These are phyloP conservation scores for Tilletia walkeri DNA, from an alignment of 1,284 basidiomycete genomes.

Conservation along the genomic window DNA sequence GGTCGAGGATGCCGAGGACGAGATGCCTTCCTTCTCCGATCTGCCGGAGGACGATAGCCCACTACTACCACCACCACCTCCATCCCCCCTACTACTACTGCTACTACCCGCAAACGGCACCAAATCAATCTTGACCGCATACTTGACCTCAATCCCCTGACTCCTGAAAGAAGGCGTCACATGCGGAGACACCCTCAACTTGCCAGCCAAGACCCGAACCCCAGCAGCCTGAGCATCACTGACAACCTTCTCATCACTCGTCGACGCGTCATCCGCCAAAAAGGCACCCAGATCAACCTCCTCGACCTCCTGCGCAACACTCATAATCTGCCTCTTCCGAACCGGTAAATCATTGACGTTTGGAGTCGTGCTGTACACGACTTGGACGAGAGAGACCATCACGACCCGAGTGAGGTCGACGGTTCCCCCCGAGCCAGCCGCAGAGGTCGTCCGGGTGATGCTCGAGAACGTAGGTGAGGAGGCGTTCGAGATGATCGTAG, in stretches of 20 bases:
- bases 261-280: constrained; percentile 12
- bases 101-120: constrained; percentile 28
- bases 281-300: constrained; percentile 40
- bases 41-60: constrained; percentile 15
- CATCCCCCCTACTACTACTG: not conserved
- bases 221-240: constrained; percentile 31
- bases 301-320: constrained; percentile 42
- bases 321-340: constrained; percentile 37
- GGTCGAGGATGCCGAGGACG: constrained; percentile 23
- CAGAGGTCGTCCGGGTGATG: constrained; percentile 31
- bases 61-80: constrained; percentile 21
- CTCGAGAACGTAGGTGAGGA: not conserved
- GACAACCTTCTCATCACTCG: constrained; percentile 20
- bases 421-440: constrained; percentile 24
- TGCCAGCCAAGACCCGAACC: constrained; percentile 40
- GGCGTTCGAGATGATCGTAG: constrained; percentile 18
- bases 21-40: constrained; percentile 30
- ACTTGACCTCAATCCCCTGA: constrained; percentile 50
- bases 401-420: constrained; percentile 41
- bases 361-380: constrained; percentile 41
- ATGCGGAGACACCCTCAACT: constrained; percentile 34
- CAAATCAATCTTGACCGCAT: constrained; percentile 49
- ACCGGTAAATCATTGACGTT: constrained; percentile 43
- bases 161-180: constrained; percentile 44
- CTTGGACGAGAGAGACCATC: constrained; percentile 45